phyloP scores from a whole-genome alignment of 805 yeast species.

The Vanderwaltozyma verrucispora region DNA sequence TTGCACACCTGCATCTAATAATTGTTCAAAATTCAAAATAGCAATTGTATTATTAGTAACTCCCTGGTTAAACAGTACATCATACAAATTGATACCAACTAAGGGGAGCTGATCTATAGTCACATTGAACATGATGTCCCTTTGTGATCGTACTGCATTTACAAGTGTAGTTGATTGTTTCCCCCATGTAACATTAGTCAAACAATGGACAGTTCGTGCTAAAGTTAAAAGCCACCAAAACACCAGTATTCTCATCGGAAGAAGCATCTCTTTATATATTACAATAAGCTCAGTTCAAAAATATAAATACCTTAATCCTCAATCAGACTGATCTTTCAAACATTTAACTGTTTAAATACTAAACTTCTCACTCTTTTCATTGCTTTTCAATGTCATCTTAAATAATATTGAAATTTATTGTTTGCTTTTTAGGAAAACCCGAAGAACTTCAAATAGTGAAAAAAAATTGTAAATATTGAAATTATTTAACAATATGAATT shows the following conservation, averaged over 20 bases:
- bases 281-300: no score
- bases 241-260: neutral
- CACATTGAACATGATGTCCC: slow-evolving; percentile 35
- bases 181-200: neutral
- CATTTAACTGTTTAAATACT: no score
- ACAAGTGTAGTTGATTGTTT: neutral
- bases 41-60: slow-evolving; percentile 16
- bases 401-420: no score
- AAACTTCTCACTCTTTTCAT: no score
- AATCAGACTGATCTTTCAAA: no score
- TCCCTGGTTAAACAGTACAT: slow-evolving; percentile 20
- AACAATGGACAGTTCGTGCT: neutral
- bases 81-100: slow-evolving; percentile 32
- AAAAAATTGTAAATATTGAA: no score
- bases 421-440: no score
- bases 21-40: slow-evolving; percentile 16
- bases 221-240: neutral
- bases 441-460: no score
- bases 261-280: no score
- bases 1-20: slow-evolving; percentile 38
- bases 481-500: no score
- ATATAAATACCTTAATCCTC: no score
- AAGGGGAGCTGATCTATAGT: slow-evolving; percentile 32
- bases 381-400: no score
- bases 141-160: slow-evolving; percentile 29